A percentile compares a stretch with the other conserved stretches of the same genome.
Conservation (phyloP, 805 yeast genomes). For the Suhomyces kilbournensis region DNA sequence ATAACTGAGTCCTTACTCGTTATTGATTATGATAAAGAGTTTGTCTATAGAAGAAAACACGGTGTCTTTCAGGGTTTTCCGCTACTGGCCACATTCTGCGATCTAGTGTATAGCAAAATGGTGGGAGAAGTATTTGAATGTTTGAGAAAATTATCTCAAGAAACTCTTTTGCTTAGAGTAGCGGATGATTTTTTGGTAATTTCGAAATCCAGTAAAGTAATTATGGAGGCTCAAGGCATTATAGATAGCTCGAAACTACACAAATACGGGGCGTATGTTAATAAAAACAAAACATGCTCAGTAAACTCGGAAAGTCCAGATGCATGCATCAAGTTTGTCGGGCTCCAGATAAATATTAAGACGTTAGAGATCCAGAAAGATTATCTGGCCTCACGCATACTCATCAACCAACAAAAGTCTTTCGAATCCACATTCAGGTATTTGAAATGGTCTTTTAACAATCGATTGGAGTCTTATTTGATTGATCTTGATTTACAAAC, state of each 20-base stretch:
- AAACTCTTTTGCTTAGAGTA: constrained; percentile 51
- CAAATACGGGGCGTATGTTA: constrained; percentile 34
- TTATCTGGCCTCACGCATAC: background rate
- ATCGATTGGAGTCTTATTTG: constrained; percentile 17
- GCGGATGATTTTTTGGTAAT: constrained; percentile 87
- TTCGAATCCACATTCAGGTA: constrained; percentile 17
- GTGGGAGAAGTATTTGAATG: constrained; percentile 37
- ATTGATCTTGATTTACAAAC: constrained; percentile 16
- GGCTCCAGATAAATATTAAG: constrained; percentile 23
- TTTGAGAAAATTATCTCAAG: constrained; percentile 12
- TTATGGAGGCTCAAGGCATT: constrained; percentile 15
- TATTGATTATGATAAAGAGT: constrained; percentile 33
- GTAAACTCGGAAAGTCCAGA: constrained; percentile 9
- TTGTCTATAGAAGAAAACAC: constrained; percentile 41
- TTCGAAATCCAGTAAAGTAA: constrained; percentile 37
- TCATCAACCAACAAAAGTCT: constrained; percentile 11
- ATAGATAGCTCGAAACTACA: constrained; percentile 20
- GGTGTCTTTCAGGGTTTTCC: constrained; percentile 89
- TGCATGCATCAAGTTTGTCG: constrained; percentile 23
- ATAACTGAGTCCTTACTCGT: constrained; percentile 48
- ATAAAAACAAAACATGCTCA: constrained; percentile 26
- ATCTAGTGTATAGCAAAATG: constrained; percentile 64
- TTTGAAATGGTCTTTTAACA: constrained; percentile 21
- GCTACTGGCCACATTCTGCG: constrained; percentile 71
- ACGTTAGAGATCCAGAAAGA: constrained; percentile 19